These are phyloP conservation scores for Nitzschia palea DNA, from an alignment of 108 stramenopile species.

Conservation along the genomic window DNA sequence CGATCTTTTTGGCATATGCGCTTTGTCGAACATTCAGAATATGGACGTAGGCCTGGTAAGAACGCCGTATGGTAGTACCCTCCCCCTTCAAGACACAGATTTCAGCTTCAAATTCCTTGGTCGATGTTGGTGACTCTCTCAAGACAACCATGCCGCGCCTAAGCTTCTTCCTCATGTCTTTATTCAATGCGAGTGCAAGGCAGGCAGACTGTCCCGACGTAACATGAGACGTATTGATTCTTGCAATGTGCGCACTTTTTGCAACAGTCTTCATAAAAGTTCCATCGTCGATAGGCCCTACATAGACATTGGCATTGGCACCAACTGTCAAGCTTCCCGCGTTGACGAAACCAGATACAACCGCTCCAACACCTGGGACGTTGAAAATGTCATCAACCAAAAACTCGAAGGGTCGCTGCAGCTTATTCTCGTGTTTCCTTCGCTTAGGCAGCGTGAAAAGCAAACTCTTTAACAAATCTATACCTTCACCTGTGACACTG, in stretches of 20 bases:
- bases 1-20: constrained; percentile 76
- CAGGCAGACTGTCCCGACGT: constrained; percentile 86
- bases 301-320: constrained; percentile 63
- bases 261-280: constrained; percentile 80
- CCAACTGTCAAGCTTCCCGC: constrained; percentile 79
- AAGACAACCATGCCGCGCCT: constrained; percentile 86
- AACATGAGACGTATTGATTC: constrained; percentile 74
- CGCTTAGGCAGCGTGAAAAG: constrained; percentile 86
- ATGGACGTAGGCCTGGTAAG: constrained; percentile 86
- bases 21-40: constrained; percentile 86
- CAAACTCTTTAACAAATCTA: constrained; percentile 90
- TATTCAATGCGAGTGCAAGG: constrained; percentile 73
- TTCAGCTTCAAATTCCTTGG: constrained; percentile 86
- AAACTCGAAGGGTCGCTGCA: constrained; percentile 79
- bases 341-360: constrained; percentile 82
- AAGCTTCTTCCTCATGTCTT: constrained; percentile 74
- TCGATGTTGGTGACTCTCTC: constrained; percentile 63
- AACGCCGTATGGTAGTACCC: constrained; percentile 77
- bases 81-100: constrained; percentile 89
- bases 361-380: constrained; percentile 81
- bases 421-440: constrained; percentile 81
- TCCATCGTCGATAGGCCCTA: constrained; percentile 87
- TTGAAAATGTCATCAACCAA: constrained; percentile 86
- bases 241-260: constrained; percentile 83
- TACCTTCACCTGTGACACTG: constrained; percentile 95